These are phyloP conservation scores for Coemansia sp. DNA, from an alignment of 192 early-diverging fungal genomes.

Conservation along the genomic window DNA sequence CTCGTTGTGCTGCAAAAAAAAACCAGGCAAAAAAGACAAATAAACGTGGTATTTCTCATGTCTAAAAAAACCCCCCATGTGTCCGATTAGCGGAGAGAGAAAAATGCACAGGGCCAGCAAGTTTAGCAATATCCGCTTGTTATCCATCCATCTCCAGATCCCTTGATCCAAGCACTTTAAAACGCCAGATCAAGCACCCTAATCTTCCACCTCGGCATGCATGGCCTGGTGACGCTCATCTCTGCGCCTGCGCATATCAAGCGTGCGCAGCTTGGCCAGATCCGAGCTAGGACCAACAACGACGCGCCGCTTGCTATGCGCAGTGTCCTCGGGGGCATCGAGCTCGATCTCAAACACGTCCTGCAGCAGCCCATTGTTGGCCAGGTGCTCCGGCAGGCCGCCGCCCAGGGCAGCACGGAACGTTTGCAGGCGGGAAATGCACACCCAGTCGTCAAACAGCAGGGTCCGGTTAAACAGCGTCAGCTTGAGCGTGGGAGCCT, in stretches of 20 bases:
- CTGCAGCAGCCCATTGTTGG: conserved; percentile 50
- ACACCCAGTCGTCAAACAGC: conserved; percentile 58
- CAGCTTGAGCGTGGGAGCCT: conserved; percentile 56
- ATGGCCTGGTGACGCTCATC: conserved; percentile 4
- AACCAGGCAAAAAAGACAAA: no score
- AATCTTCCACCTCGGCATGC: conserved; percentile 5
- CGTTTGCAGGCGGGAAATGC: conserved; percentile 41
- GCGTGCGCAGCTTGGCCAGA: conserved; percentile 32
- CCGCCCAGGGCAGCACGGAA: conserved; percentile 34
- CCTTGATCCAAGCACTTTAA: neutral
- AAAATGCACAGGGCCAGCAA: neutral
- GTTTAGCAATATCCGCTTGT: no score
- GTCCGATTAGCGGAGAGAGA: neutral
- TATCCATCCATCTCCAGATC: neutral
- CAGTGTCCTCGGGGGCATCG: conserved; percentile 1
- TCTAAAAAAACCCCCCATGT: neutral
- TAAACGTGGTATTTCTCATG: neutral
- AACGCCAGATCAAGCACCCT: neutral
- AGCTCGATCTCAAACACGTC: conserved; percentile 51
- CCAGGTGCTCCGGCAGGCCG: conserved; percentile 48
- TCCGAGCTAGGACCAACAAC: conserved; percentile 36
- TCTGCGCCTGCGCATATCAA: conserved; percentile 15
- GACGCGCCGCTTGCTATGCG: conserved; percentile 9
- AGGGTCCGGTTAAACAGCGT: conserved; percentile 52
- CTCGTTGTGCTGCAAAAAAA: no score